Evolutionary conservation across 2,329 filamentous ascomycete species (phyloP).

Genomic region (Diatrype stigma): DNA sequence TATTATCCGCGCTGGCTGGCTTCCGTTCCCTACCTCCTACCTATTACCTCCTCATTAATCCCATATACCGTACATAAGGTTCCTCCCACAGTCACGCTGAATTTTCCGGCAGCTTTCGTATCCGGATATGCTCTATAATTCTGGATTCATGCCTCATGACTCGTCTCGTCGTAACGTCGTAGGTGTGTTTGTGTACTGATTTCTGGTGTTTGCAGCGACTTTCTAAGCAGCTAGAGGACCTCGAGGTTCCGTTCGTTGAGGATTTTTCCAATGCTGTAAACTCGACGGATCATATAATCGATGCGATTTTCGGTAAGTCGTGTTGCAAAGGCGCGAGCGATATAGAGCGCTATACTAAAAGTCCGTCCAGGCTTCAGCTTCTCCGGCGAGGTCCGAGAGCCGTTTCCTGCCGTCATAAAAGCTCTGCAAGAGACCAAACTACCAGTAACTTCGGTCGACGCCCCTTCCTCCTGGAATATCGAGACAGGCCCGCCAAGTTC

Average conservation of each 20-base stretch:
- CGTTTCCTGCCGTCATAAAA: constrained; percentile 77
- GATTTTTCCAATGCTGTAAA: constrained; percentile 68
- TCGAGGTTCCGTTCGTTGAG: constrained; percentile 77
- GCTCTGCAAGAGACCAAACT: constrained; percentile 68
- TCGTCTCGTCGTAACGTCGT: too few species aligned
- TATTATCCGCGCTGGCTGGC: too few species aligned
- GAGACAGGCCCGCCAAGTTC: constrained; percentile 74
- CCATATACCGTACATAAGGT: background rate
- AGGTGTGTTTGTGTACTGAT: background rate
- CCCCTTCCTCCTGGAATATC: constrained; percentile 92
- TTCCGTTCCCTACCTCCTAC: too few species aligned
- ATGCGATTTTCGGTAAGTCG: constrained; percentile 80
- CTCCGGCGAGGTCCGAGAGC: constrained; percentile 84
- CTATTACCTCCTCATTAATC: background rate
- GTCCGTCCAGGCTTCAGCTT: constrained; percentile 77
- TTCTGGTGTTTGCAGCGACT: constrained; percentile 56
- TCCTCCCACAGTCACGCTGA: too few species aligned
- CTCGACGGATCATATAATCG: constrained; percentile 75
- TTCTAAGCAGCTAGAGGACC: constrained; percentile 76
- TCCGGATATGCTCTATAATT: background rate
- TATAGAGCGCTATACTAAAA: constrained; percentile 10
- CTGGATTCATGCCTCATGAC: background rate
- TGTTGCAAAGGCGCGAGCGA: constrained; percentile 7
- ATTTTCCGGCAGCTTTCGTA: background rate
- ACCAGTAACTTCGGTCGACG: constrained; percentile 85